Evolutionary conservation across 2,329 filamentous ascomycete genomes (phyloP).

Genomic region (Colletotrichum euphorbiae): DNA sequence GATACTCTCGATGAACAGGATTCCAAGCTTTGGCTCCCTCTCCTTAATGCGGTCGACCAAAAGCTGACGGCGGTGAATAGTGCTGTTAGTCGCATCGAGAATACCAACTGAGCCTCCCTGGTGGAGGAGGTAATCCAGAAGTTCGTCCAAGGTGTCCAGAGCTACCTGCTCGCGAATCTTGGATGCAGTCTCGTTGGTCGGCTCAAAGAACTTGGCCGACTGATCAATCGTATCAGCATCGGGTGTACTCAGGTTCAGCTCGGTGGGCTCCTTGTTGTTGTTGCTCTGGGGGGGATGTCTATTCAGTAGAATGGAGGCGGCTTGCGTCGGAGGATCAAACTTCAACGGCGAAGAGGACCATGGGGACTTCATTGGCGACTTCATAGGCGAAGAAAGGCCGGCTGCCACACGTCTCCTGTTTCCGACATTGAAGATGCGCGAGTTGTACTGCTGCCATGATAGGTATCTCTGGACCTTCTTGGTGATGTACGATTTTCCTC

Average conservation of each 20-base stretch:
- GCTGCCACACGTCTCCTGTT: conserved; percentile 87
- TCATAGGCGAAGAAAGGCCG: conserved; percentile 59
- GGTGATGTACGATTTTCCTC: conserved; percentile 98
- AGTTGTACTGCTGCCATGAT: conserved; percentile 97
- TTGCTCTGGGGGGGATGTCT: conserved; percentile 60
- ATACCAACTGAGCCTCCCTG: conserved; percentile 92
- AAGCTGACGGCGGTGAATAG: conserved; percentile 82
- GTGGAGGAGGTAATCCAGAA: conserved; percentile 87
- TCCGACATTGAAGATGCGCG: conserved; percentile 96
- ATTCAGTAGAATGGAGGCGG: conserved; percentile 69
- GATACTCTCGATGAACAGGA: conserved; percentile 95
- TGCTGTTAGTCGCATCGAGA: conserved; percentile 97
- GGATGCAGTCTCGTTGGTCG: conserved; percentile 83
- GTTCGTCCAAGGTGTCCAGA: conserved; percentile 90
- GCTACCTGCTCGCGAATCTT: conserved; percentile 91
- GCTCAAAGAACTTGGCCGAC: conserved; percentile 93
- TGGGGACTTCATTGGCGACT: conserved; percentile 58
- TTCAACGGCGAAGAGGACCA: conserved; percentile 42
- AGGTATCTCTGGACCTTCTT: conserved; percentile 97
- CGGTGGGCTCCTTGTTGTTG: conserved; percentile 47
- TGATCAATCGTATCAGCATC: conserved; percentile 76
- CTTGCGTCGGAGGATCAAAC: conserved; percentile 62
- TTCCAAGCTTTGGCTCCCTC: conserved; percentile 87
- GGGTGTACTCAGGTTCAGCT: conserved; percentile 50
- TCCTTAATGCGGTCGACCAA: conserved; percentile 86